Percentiles rank a stretch among this genome's conserved stretches.
phyloP scores from a whole-genome alignment of 2,329 filamentous ascomycete genomes.

The Alternaria burnsii region DNA sequence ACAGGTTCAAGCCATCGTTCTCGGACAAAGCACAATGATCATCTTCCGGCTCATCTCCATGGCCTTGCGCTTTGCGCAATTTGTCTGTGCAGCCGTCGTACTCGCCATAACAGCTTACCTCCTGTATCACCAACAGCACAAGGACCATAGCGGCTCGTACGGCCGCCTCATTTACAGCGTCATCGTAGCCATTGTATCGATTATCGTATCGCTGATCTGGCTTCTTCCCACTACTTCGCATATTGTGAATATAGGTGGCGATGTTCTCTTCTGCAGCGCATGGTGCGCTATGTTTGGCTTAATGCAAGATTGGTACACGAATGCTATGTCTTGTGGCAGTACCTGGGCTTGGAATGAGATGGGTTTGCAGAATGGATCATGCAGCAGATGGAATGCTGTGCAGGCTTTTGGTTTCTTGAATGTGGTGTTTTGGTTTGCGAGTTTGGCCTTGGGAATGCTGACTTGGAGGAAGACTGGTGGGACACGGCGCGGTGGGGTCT shows the following conservation, averaged over 20 bases:
- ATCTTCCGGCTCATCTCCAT: slow-evolving; percentile 61
- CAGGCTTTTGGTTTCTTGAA: slow-evolving; percentile 76
- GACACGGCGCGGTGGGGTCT: background rate
- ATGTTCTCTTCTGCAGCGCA: slow-evolving; percentile 71
- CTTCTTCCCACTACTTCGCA: slow-evolving; percentile 72
- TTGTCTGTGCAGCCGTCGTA: slow-evolving; percentile 72
- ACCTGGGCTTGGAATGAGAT: slow-evolving; percentile 64
- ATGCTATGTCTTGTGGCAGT: slow-evolving; percentile 31
- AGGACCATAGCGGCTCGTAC: slow-evolving; percentile 61
- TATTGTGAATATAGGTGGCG: slow-evolving; percentile 74
- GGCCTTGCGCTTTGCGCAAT: slow-evolving; percentile 67
- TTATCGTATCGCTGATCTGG: slow-evolving; percentile 73
- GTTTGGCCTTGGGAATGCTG: slow-evolving; percentile 41
- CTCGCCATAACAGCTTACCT: slow-evolving; percentile 25
- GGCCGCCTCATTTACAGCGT: slow-evolving; percentile 78
- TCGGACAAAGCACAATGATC: slow-evolving; percentile 21
- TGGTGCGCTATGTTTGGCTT: slow-evolving; percentile 66
- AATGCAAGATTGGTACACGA: slow-evolving; percentile 42
- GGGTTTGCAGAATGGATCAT: slow-evolving; percentile 54
- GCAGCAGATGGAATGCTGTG: slow-evolving; percentile 73
- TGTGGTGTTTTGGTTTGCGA: slow-evolving; percentile 74
- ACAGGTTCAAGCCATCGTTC: background rate
- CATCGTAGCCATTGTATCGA: slow-evolving; percentile 72
- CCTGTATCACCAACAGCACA: slow-evolving; percentile 25
- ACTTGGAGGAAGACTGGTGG: background rate